Evolutionary conservation across 1,139 yeast genomes (phyloP), one percentile per base, ranked within the genome.

Genomic region (Zygotorulaspora mrakii): DNA sequence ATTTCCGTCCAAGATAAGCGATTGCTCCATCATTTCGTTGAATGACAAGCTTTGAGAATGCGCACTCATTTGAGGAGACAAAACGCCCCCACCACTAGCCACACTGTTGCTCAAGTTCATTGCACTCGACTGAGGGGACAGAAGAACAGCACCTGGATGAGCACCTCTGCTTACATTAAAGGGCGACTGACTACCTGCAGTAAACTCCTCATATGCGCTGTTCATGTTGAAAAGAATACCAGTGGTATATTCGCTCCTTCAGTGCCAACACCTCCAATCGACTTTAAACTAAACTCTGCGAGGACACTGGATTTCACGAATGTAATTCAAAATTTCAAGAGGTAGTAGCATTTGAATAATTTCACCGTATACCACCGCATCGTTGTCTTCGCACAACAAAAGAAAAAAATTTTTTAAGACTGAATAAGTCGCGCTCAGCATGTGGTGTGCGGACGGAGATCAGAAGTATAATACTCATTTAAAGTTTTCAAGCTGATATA

Each of bases 141-240:
- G 43, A 14, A 64, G 48, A 3, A 61, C 65, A 9, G 67, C 68
- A 16, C 68, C 68, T 4, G 68, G 68, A 39, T 60, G 65, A 5
- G 60, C 62, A 30, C 60, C 51, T 38, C 62, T 46, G 17, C 46
- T 38, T 6, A 37, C 31, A 17, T 35, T 42, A 23, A 42, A 39
- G 14, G 40, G 43, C 27, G 43, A 38, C 34, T 40, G 47, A 32
- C 40, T 43, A 21, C 43, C 47, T 18, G 39, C 35, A 31, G 41
- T 41, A 30, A 43, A 43, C 17, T 43, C 47, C 24, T 43, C 47
- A 33, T 37, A 43, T 11, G 47, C 43, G 40, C 32, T 38, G 25
- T 40, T 43, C 47, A 43, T 43, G 34, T 17, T 40, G 40, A 33
- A 33, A 25, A 16, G 28, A 16, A n/a, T 28, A 28, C 31, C 33